Base-by-base conservation (phyloP, 768 basidiomycete species). In the Tylopilus felleus region DNA sequence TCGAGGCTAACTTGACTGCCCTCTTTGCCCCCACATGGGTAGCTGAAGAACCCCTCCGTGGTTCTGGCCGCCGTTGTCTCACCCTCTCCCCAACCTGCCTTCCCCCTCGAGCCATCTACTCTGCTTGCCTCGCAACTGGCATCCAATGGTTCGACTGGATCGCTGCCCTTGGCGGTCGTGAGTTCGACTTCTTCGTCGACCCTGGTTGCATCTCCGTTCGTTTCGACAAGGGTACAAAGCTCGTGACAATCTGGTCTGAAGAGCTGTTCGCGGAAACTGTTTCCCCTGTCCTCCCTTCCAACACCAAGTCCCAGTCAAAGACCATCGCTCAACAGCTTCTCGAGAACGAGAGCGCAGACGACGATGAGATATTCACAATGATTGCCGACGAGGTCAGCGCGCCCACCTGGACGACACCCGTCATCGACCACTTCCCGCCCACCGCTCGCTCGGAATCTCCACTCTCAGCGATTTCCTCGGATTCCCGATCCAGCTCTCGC, bases 111-210 rank as follows among this genome's bases (percentile, higher is more conserved):
- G 74, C 82, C 61, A 75, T 91, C 63, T 83, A 89, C 73, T 72
- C 81, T 50, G 85, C 88, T 14, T 90, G 89, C 70, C 73, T 84
- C 51, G 75, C 82, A 22, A 75, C 85, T 36, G 81, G 81, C 53
- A 77, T 91, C 29, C 85, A 88, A 63, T 92, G 90, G 90, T 83
- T 84, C 53, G 82, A 88, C 66, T 92, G 90, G 90, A 87, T 90
- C 50, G 61, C 77, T 43, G 74, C 79, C 53, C 80, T 91, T 43
- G 88, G 89, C 12, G 78, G 80, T 59, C 71, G 74, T 53, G 85
- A 87, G 71, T 84, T 91, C 65, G 89, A 91, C 69, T 79, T 92
- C 56, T 86, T 88, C 70, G 80, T 90, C 61, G 86, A 91, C 68
- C 90, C 90, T 58, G 89, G 88, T 56, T 84, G 81, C 66, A 81